Base-by-base conservation (phyloP, 495 filamentous ascomycete species). In the Usnea hakonensis region DNA sequence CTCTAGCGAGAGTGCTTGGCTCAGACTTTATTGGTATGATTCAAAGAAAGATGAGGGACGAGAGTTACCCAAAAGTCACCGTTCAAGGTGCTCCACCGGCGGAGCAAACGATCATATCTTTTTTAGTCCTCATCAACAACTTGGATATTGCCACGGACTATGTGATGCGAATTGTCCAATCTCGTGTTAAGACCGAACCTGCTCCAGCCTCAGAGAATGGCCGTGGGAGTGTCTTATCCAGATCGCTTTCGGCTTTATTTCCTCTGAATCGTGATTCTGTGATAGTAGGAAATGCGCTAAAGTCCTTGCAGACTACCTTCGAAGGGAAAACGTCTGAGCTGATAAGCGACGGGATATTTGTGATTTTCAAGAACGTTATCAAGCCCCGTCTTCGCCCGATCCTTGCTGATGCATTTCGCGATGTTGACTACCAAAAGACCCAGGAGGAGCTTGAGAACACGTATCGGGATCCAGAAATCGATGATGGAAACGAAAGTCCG, bases 11-110 rank as follows among this genome's bases (percentile, higher is more conserved):
- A 55, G 85, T 98, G n/a, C 84, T 98, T 11, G 88, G 90, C 43
- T 85, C 87, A 28, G 94, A 97, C 74, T 97, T 97, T 69, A 84
- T 97, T 63, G 90, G 90, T 69, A 96, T 98, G 90, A 88, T 95
- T 28, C 94, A 97, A 68, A 87, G 93, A 46, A 95, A 93, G 70
- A 96, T 98, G 94, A 87, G 91, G 53, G 91, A 97, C 70, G 93
- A 97, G 70, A 86, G 83, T 65, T 97, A 96, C 73, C 92, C 91
- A 0, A 87, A 87, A 66, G 78, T 86, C 11, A 72, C 82, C 5
- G 82, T 90, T 16, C 86, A 90, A 69, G 90, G 91, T 48, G 85
- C 82, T 14, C 75, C 89, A 48, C 93, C 92, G 1, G 87, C 90
- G 0, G 94, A 97, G 70, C 84, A 90, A 60, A 88, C 86, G 58